Base-by-base conservation (phyloP, 257 asterid species). In the Gentiana dahurica region DNA sequence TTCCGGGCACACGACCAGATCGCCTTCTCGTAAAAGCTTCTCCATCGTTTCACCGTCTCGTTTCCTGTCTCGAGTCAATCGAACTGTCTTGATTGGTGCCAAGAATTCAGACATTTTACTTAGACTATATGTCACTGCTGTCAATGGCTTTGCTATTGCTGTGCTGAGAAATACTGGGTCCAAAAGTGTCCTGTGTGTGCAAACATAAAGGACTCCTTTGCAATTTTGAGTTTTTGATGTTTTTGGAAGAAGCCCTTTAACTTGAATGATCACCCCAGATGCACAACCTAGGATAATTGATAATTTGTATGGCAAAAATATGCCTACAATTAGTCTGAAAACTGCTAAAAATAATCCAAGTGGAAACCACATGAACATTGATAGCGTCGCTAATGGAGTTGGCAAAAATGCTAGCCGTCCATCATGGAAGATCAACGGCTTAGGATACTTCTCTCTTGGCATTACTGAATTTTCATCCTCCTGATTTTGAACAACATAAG, bases 111-210 rank as follows among this genome's bases (percentile, higher is more conserved):
- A 91, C 82, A 91, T 71, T 59, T 73, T 87, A 62, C 98, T 91
- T 8, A 87, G 73, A 75, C 96, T 85, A 76, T 91, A 91, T 0
- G 96, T 91, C 1, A 91, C 95, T 1, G 96, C 96, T 0, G 96
- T 87, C 6, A 91, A 36, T 2, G 92, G 86, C 8, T 75, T 77
- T 0, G 53, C 51, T 0, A 91, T 54, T 0, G 83, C 34, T 0
- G 79, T 73, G 68, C 91, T 81, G 41, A 91, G 92, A 55, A 82
- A 82, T 0, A 91, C 89, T 0, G 98, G 96, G 61, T 91, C 98
- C 0, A 87, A 38, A 15, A 91, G 84, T 12, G 95, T 87, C 15
- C 96, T 67, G 79, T 91, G 98, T 2, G 82, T 58, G 81, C 98
- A 87, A 32, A 91, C 96, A 59, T 77, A 91, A 62, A 91, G 84